Evolutionary conservation across 306 rosid species (phyloP).

Genomic region (Pterocarpus santalinus): DNA sequence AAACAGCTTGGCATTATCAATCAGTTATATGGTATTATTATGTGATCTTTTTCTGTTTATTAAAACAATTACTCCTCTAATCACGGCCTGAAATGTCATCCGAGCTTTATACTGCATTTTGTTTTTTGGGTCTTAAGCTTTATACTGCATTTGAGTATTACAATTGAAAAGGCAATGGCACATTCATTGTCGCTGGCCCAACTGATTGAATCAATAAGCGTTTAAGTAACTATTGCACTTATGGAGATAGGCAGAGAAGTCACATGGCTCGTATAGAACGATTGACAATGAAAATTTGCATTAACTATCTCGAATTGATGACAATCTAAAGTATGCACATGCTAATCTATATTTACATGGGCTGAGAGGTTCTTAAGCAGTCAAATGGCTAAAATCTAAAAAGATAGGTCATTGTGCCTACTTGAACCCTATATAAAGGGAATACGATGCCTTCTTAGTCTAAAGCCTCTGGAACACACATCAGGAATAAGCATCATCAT

Average conservation of each 20-base stretch:
- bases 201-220: too few species aligned
- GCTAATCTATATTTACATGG: constrained; percentile 35
- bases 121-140: too few species aligned
- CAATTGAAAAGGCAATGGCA: neutral
- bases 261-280: neutral
- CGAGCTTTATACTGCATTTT: too few species aligned
- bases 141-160: too few species aligned
- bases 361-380: constrained; percentile 15
- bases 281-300: neutral
- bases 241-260: too few species aligned
- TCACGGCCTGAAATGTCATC: too few species aligned
- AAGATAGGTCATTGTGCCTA: neutral
- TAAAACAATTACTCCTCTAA: too few species aligned
- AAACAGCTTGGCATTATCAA: too few species aligned
- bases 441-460: constrained; percentile 15
- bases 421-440: constrained; percentile 16
- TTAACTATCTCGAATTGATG: neutral
- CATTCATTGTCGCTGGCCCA: too few species aligned
- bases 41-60: too few species aligned
- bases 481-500: constrained; percentile 6
- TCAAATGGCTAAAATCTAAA: neutral
- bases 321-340: neutral
- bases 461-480: neutral
- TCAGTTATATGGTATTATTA: too few species aligned
- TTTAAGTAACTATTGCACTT: too few species aligned